Evolutionary conservation across 441 rosid species (phyloP), one percentile per base, ranked within the genome.

Genomic region (Brassica balearica): DNA sequence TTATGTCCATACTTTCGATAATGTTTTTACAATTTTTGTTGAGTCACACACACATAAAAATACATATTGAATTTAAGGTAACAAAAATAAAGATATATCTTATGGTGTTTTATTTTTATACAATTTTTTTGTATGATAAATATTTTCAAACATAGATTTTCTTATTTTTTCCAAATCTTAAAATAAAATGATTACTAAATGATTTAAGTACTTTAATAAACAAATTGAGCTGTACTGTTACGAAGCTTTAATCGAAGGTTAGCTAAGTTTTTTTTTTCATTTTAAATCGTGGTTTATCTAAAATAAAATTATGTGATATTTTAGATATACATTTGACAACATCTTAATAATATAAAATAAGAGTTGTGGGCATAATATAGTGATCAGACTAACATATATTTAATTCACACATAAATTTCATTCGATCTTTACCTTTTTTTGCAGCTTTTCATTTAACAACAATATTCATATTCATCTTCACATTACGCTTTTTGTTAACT

Each of bases 341-440:
- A 34, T 20, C 27, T 32, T 8, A 32, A 9, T 6, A 66, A 29
- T 74, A 51, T 65, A 51, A 20, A 63, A 74, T n/a, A 20, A 36
- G 65, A 36, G 23, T 34, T 55, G 41, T 20, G 25, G 1, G 3
- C 53, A 74, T 20, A 73, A 65, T 20, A 64, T 41, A 34, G 72
- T 68, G 62, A 8, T n/a, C 56, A 48, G 56, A 51, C 56, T 51
- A 14, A 51, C n/a, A 48, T 11, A 62, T 68, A 48, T 51, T 69
- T 64, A 55, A 6, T 56, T 58, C 43, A 5, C 17, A 75, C 73
- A 75, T 8, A 68, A 59, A 62, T 4, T 23, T 63, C 55, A 69
- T 69, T 75, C 36, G 68, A 75, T 75, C 55, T n/a, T 32, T 34
- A 53, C 71, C 71, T 70, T 77, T 51, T 59, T 53, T 6, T 22